Conservation (phyloP, 148 eudicot genomes). For the Cornus controversa region DNA sequence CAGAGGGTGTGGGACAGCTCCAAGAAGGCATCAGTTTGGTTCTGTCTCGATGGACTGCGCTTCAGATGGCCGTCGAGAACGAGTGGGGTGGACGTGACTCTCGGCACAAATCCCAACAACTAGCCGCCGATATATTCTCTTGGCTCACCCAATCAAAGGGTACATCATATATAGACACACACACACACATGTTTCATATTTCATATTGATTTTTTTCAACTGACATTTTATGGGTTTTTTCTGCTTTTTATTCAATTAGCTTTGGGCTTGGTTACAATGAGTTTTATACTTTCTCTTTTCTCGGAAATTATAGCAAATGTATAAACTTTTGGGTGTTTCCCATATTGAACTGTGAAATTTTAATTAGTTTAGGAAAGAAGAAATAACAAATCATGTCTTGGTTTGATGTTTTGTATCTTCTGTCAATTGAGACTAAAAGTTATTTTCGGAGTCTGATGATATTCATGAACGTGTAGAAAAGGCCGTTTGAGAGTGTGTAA, state of each 20-base stretch:
- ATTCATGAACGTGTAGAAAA: too few relatives aligned
- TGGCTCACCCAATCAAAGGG: constrained; percentile 58
- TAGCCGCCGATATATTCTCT: constrained; percentile 36
- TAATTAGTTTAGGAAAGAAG: background rate
- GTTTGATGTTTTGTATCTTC: too few relatives aligned
- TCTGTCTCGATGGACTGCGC: constrained; percentile 69
- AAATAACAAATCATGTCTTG: too few relatives aligned
- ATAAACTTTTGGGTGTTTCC: background rate
- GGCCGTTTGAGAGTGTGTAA: too few relatives aligned
- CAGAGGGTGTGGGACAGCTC: constrained; percentile 40
- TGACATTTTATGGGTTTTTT: too few relatives aligned
- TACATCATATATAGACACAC: constrained; percentile 7
- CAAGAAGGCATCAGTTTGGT: constrained; percentile 58
- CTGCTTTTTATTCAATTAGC: too few relatives aligned
- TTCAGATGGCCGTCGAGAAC: constrained; percentile 61
- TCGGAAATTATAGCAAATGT: background rate
- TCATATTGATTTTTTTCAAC: too few relatives aligned
- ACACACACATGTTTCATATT: too few relatives aligned
- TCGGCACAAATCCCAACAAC: constrained; percentile 33
- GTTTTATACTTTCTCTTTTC: background rate
- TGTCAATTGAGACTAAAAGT: too few relatives aligned
- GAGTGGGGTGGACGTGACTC: constrained; percentile 68
- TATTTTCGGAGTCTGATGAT: too few relatives aligned
- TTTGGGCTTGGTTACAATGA: background rate
- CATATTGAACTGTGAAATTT: background rate